These are phyloP conservation scores for Fraxinus velutina DNA, from an alignment of 305 asterid genomes.

Conservation along the genomic window DNA sequence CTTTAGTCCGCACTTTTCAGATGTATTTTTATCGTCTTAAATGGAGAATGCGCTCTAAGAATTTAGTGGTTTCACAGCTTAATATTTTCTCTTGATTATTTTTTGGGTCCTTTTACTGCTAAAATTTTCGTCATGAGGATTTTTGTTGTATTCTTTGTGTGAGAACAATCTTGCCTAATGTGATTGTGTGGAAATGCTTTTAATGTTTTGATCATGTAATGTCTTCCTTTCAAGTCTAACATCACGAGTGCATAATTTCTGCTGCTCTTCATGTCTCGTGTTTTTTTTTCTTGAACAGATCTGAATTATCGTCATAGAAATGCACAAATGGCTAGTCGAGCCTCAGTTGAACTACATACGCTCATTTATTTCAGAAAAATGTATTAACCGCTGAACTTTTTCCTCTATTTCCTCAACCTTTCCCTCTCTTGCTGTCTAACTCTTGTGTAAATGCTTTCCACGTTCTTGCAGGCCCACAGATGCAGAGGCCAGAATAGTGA, in stretches of 20 bases:
- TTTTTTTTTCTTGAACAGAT: conserved; percentile 43
- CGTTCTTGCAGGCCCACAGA: conserved; percentile 80
- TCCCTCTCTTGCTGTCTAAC: conserved; percentile 1
- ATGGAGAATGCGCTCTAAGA: not conserved
- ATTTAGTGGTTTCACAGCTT: not conserved
- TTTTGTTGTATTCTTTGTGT: not conserved
- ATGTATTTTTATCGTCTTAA: not conserved
- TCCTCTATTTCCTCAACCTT: not conserved
- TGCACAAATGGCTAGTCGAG: conserved; percentile 99
- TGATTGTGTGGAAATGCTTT: not conserved
- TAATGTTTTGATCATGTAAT: not conserved
- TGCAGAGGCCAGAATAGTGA: conserved; percentile 86
- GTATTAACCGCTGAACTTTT: conserved; percentile 31
- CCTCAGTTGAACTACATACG: conserved; percentile 95
- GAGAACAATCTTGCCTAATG: not conserved
- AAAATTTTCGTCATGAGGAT: not conserved
- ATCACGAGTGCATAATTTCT: not conserved
- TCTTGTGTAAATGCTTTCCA: not conserved
- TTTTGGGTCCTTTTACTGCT: not conserved
- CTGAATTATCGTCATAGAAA: conserved; percentile 91
- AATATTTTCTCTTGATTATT: not conserved
- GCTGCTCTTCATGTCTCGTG: conserved; percentile 20
- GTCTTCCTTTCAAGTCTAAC: not conserved
- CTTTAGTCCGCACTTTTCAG: not conserved
- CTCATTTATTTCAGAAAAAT: conserved; percentile 81